These are phyloP conservation scores for Lumnitzera littorea DNA, from an alignment of 345 rosid genomes.

Conservation along the genomic window DNA sequence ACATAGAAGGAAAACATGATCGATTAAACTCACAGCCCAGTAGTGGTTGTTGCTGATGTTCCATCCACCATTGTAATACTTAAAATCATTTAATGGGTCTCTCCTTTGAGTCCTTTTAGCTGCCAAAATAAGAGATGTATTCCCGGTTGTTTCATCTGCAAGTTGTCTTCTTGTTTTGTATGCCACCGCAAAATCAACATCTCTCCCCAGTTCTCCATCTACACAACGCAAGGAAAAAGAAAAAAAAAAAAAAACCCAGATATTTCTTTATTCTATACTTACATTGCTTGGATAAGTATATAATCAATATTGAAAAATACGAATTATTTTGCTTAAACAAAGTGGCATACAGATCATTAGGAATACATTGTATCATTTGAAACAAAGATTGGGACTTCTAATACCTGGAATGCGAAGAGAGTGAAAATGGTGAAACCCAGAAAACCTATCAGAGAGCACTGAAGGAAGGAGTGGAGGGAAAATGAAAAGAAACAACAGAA, in stretches of 20 bases:
- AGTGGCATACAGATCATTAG: too few relatives aligned
- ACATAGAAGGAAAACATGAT: too few relatives aligned
- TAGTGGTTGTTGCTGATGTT: constrained; percentile 75
- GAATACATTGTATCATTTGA: too few relatives aligned
- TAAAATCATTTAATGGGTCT: constrained; percentile 53
- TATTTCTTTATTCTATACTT: too few relatives aligned
- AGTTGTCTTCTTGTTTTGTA: constrained; percentile 53
- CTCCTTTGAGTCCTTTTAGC: constrained; percentile 54
- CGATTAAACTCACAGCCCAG: constrained; percentile 66
- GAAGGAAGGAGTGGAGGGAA: background rate
- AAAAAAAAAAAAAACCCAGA: background rate
- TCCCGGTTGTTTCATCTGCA: constrained; percentile 30
- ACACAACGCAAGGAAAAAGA: background rate
- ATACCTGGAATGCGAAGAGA: too few relatives aligned
- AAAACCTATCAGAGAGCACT: too few relatives aligned
- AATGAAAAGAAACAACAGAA: background rate
- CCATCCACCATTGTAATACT: constrained; percentile 74
- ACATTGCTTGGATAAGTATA: too few relatives aligned
- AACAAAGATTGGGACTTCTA: too few relatives aligned
- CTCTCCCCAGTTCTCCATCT: constrained; percentile 19
- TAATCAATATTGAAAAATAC: too few relatives aligned
- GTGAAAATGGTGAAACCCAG: too few relatives aligned
- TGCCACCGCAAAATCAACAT: constrained; percentile 18
- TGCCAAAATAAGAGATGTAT: constrained; percentile 64
- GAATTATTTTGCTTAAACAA: too few relatives aligned